A percentile compares a stretch with the other conserved stretches of the same genome.
Conservation (phyloP, 2,329 filamentous ascomycete species). For the Penicillium sp. region DNA sequence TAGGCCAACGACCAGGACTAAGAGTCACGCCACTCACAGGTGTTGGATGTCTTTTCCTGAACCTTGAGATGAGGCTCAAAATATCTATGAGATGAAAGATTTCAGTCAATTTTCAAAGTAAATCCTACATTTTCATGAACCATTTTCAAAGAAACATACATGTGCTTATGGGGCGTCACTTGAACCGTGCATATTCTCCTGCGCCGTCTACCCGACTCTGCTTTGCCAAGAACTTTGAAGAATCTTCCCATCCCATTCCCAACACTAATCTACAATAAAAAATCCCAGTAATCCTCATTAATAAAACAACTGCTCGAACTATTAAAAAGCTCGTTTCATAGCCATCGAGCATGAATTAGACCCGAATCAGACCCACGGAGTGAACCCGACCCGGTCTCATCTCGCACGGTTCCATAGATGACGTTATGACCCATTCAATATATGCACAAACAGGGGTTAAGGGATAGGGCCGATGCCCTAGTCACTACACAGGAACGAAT, state of each 20-base stretch:
- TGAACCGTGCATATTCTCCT: not conserved
- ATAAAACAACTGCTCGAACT: not conserved
- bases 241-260: not conserved
- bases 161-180: not conserved
- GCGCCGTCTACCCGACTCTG: not conserved
- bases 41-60: not conserved
- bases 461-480: constrained; percentile 19
- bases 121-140: not conserved
- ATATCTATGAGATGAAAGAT: not conserved
- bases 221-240: not conserved
- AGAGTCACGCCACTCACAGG: not conserved
- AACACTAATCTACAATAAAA: not conserved
- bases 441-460: constrained; percentile 1
- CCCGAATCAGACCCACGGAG: not conserved
- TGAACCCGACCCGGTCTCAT: not conserved
- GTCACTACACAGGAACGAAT: constrained; percentile 1
- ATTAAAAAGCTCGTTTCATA: not conserved
- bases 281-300: not conserved
- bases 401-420: constrained; percentile 15
- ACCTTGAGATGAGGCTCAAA: not conserved
- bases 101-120: too few species aligned
- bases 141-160: not conserved
- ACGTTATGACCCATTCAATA: constrained; percentile 17
- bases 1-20: not conserved
- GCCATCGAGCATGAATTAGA: not conserved